These are phyloP conservation scores for Aspergillus wentii DNA, from an alignment of 495 filamentous ascomycete genomes.

Conservation along the genomic window DNA sequence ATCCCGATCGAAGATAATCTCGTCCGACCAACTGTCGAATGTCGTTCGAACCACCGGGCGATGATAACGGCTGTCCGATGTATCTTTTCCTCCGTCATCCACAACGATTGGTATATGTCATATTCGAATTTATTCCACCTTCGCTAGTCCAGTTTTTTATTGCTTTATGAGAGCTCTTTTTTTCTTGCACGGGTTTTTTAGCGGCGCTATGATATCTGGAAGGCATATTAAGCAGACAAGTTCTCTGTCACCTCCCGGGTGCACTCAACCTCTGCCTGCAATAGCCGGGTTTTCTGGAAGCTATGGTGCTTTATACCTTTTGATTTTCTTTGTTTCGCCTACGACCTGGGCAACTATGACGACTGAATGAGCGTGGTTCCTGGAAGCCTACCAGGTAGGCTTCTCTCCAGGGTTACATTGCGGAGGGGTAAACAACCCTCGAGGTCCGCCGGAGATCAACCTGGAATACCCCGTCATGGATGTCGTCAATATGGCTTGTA, in stretches of 20 bases:
- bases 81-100: neutral
- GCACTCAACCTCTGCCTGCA: slow-evolving; percentile 1
- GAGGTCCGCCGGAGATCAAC: too few species aligned
- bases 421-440: neutral
- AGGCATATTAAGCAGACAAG: slow-evolving; percentile 3
- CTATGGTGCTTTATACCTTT: neutral
- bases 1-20: slow-evolving; percentile 35
- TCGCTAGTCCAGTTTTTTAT: slow-evolving; percentile 5
- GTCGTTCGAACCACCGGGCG: neutral
- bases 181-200: slow-evolving; percentile 6
- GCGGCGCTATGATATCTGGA: slow-evolving; percentile 11
- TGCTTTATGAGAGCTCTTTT: slow-evolving; percentile 1
- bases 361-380: neutral
- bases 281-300: neutral
- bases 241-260: neutral
- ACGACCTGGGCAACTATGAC: neutral
- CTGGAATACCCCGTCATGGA: too few species aligned
- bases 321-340: too few species aligned
- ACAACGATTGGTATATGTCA: slow-evolving; percentile 7
- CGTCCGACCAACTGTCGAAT: neutral
- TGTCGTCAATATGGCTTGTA: neutral
- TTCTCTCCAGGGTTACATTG: neutral
- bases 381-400: neutral
- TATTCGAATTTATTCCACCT: slow-evolving; percentile 8
- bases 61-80: neutral